A percentile compares a stretch with the other conserved stretches of the same genome.
Evolutionary conservation across 2,329 filamentous ascomycete genomes (phyloP).

Genomic region (Diaporthe sp.): DNA sequence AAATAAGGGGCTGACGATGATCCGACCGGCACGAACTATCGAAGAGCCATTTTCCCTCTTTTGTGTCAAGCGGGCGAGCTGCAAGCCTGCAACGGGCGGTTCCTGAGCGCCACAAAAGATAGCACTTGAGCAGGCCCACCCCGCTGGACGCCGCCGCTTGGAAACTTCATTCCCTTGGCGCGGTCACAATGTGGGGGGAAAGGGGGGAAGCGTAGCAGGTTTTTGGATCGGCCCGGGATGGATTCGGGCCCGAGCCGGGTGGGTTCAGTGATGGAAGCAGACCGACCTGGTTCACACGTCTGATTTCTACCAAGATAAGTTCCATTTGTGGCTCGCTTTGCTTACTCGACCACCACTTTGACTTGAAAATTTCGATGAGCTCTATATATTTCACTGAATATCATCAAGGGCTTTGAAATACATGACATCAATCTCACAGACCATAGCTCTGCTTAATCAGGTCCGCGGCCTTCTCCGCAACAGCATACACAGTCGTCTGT

Average conservation of each 20-base stretch:
- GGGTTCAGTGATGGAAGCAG: not conserved
- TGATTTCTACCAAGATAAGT: too few species aligned
- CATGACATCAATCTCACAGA: not conserved
- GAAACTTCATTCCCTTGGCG: constrained; percentile 3
- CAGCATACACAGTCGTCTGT: constrained; percentile 16
- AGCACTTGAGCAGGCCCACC: not conserved
- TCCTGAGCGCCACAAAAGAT: not conserved
- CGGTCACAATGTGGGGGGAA: not conserved
- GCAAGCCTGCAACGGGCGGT: too few species aligned
- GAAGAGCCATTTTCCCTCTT: not conserved
- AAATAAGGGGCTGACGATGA: not conserved
- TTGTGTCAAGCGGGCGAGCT: not conserved
- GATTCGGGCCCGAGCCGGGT: not conserved
- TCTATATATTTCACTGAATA: not conserved
- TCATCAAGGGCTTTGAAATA: not conserved
- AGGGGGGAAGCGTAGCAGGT: not conserved
- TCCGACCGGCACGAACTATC: not conserved
- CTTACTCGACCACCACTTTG: not conserved
- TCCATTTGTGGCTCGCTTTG: not conserved
- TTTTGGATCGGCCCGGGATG: not conserved
- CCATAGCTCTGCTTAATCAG: not conserved
- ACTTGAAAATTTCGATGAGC: not conserved
- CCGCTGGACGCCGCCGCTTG: not conserved
- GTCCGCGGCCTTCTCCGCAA: constrained; percentile 26
- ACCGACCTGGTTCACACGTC: not conserved